Base-by-base conservation (phyloP, 129 eudicot species). In the carrot (Daucus carota) region DNA sequence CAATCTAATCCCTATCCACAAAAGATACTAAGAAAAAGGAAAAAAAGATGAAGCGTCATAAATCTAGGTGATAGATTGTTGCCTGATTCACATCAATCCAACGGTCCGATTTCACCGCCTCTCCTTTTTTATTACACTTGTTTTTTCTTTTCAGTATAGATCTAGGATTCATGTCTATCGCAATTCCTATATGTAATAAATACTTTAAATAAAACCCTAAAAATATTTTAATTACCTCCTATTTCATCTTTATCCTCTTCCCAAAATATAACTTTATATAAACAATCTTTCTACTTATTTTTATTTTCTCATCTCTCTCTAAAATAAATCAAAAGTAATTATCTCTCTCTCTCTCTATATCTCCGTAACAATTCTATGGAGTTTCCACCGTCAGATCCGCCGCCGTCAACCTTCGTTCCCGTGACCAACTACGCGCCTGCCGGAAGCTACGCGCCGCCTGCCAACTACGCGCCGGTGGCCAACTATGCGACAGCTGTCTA, bases 331-430 rank as follows among this genome's bases (percentile, higher is more conserved):
- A 6, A 52, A 52, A 38, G 41, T 38, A 38, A 38, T 38, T 38
- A 38, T n/a, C 3, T 2, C 3, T 38, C 41, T 2, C 3, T 3
- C 3, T 3, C 41, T 38, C 6, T 38, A 17, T 42, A 28, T n/a
- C 36, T 62, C 69, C 29, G 8, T 8, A 10, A 38, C 41, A 6
- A 12, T 8, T 68, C 46, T 14, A 87, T 87, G 90, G 90, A 87
- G 47, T 20, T 70, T 71, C 88, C 79, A 0, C 76, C 72, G 7
- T 8, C 83, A 65, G 84, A 85, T 82, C 84, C 74, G 71, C 88
- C 84, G 76, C 60, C 88, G 8, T 22, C 62, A n/a, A 54, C 62
- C 4, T 54, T 54, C n/a, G 62, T 54, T 54, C 62, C 62, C 28
- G 62, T n/a, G 62, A n/a, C 2, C 62, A 54, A 54, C 62, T 52